Conservation (phyloP, 345 rosid genomes). For the Microcos paniculata region DNA sequence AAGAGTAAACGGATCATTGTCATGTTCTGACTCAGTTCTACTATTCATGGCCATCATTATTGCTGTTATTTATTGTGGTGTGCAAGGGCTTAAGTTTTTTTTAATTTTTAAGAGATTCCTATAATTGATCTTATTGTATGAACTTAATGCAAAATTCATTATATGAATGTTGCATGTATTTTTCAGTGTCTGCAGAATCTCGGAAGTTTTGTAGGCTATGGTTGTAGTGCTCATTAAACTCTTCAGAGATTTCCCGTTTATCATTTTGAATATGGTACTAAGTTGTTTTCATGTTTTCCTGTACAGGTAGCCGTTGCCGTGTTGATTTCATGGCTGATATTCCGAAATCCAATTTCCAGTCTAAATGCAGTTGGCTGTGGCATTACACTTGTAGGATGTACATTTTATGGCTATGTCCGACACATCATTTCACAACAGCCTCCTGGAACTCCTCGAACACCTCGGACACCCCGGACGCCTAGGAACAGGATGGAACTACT, state of each 20-base stretch:
- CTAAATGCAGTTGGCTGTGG: constrained; percentile 94
- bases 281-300: neutral
- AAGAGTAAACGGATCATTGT: neutral
- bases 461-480: constrained; percentile 86
- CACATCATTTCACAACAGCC: constrained; percentile 79
- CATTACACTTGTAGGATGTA: constrained; percentile 88
- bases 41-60: neutral
- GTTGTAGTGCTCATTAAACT: neutral
- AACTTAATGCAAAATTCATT: neutral
- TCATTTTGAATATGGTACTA: neutral
- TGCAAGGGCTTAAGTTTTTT: neutral
- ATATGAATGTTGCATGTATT: neutral
- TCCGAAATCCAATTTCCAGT: constrained; percentile 83
- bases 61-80: neutral
- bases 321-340: constrained; percentile 87
- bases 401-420: constrained; percentile 91
- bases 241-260: neutral
- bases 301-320: constrained; percentile 96
- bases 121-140: neutral
- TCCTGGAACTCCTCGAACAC: constrained; percentile 86
- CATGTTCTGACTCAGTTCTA: neutral
- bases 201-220: neutral
- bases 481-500: constrained; percentile 72
- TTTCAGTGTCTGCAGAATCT: neutral
- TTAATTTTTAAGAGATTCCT: neutral